Conservation (phyloP, 306 rosid species). For the Citrullus amarus region DNA sequence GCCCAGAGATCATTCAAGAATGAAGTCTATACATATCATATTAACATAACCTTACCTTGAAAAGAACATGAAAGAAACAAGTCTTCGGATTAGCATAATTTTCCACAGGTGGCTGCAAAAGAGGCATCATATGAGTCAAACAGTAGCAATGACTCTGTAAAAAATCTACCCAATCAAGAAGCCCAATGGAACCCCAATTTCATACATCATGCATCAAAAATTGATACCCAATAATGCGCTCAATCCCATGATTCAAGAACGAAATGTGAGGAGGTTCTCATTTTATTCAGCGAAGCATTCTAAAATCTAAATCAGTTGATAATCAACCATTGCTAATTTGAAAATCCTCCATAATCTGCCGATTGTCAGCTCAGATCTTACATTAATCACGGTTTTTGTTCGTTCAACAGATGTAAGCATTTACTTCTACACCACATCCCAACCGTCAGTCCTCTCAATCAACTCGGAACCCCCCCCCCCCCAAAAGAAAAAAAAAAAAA, state of each 20-base stretch:
- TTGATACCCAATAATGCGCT: background rate
- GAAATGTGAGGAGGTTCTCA: background rate
- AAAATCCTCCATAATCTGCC: background rate
- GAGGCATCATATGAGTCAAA: slow-evolving; percentile 7
- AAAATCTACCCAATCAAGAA: background rate
- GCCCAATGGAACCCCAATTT: background rate
- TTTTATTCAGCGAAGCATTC: background rate
- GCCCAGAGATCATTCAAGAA: background rate
- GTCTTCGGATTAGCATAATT: slow-evolving; percentile 92
- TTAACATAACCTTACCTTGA: slow-evolving; percentile 46
- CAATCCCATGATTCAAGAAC: background rate
- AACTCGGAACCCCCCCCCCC: too few species aligned
- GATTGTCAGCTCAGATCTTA: background rate
- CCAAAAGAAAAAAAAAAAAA: background rate
- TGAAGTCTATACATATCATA: background rate
- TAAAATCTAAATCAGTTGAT: background rate
- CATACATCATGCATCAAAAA: background rate
- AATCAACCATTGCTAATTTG: background rate
- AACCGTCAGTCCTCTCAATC: background rate
- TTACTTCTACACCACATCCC: background rate
- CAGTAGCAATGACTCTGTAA: background rate
- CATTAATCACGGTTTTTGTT: background rate
- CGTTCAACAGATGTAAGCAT: background rate
- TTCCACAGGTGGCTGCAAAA: slow-evolving; percentile 60
- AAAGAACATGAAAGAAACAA: slow-evolving; percentile 88